Evolutionary conservation across 352 stramenopile genomes (phyloP).

Genomic region (Globisporangium irregulare): DNA sequence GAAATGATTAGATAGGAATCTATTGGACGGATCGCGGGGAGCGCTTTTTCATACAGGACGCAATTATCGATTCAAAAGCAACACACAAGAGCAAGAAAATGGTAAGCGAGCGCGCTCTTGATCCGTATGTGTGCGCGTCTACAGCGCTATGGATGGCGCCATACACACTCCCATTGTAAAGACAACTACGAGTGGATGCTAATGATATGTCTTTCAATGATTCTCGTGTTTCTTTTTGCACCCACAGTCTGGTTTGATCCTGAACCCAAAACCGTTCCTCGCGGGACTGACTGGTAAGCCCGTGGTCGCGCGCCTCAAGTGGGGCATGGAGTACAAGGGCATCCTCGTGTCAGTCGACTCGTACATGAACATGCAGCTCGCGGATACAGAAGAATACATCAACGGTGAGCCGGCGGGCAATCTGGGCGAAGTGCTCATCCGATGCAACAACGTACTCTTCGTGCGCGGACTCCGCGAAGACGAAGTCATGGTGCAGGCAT

Average conservation of each 20-base stretch:
- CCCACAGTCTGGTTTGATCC: slow-evolving; percentile 78
- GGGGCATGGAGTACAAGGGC: slow-evolving; percentile 99
- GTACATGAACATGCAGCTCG: slow-evolving; percentile 99
- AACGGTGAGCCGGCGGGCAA: slow-evolving; percentile 96
- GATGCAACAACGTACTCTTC: slow-evolving; percentile 99
- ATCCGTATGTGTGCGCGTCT: background rate
- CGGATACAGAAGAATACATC: slow-evolving; percentile 97
- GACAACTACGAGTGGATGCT: background rate
- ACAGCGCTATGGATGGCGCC: background rate
- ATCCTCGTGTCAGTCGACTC: slow-evolving; percentile 93
- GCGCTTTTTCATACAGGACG: slow-evolving; percentile 5
- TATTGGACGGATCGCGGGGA: slow-evolving; percentile 13
- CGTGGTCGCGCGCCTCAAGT: slow-evolving; percentile 98
- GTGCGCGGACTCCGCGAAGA: slow-evolving; percentile 73
- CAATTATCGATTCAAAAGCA: slow-evolving; percentile 6
- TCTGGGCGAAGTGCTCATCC: slow-evolving; percentile 97
- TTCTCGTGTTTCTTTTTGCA: background rate
- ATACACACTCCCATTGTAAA: background rate
- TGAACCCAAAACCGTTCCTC: slow-evolving; percentile 96
- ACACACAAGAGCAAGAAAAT: slow-evolving; percentile 11
- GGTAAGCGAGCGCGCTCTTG: slow-evolving; percentile 10
- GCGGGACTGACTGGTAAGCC: slow-evolving; percentile 93
- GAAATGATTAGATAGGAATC: slow-evolving; percentile 4
- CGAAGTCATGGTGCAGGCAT: slow-evolving; percentile 18
- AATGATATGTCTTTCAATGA: background rate